phyloP scores from a whole-genome alignment of 1,139 yeast species.

The Pichia sp. region DNA sequence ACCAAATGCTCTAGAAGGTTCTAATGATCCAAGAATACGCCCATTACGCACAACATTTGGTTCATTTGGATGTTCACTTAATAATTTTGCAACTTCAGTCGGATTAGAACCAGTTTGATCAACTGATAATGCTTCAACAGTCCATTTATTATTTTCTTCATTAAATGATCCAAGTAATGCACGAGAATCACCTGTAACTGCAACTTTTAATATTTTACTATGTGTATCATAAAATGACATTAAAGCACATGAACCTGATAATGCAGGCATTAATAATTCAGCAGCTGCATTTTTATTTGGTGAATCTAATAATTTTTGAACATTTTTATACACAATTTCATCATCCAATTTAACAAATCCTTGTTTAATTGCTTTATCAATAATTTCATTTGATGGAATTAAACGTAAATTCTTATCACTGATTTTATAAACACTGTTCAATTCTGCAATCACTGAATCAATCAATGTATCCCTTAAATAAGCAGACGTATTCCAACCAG shows the following conservation, averaged over 20 bases:
- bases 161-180: constrained; percentile 77
- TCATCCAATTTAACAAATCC: constrained; percentile 84
- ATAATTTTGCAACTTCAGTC: constrained; percentile 77
- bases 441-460: constrained; percentile 67
- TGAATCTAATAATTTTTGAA: constrained; percentile 60
- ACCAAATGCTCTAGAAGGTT: constrained; percentile 96
- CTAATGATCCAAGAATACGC: constrained; percentile 87
- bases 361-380: constrained; percentile 72
- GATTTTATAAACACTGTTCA: constrained; percentile 61
- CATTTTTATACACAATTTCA: constrained; percentile 73
- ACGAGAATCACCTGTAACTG: constrained; percentile 95
- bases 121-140: constrained; percentile 75
- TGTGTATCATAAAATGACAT: constrained; percentile 80
- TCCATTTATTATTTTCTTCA: constrained; percentile 65
- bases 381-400: constrained; percentile 58
- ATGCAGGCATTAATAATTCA: constrained; percentile 81
- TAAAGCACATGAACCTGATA: constrained; percentile 92
- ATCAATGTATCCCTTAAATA: constrained; percentile 76
- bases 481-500: constrained; percentile 91
- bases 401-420: constrained; percentile 39
- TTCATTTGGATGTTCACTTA: constrained; percentile 88
- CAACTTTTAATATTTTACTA: constrained; percentile 69
- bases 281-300: constrained; percentile 61
- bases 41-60: constrained; percentile 80
- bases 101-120: constrained; percentile 95